Evolutionary conservation across 1,284 basidiomycete species (phyloP).

Genomic region (Rhodotorula sp.): DNA sequence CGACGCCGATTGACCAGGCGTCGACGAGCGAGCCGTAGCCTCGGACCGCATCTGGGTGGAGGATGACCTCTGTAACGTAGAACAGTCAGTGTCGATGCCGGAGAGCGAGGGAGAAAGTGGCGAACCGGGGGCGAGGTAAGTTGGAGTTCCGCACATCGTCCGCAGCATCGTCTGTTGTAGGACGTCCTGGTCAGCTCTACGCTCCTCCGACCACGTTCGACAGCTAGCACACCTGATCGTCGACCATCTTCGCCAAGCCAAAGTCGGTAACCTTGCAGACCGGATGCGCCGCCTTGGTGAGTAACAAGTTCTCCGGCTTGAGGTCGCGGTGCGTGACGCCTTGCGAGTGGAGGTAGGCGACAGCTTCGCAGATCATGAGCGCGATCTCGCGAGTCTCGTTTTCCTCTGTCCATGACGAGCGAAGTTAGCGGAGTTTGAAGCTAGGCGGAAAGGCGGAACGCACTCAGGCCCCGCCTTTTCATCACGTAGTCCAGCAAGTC

Average conservation of each 20-base stretch:
- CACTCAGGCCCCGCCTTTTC: slow-evolving; percentile 33
- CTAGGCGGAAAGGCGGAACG: slow-evolving; percentile 29
- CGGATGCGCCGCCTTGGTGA: slow-evolving; percentile 64
- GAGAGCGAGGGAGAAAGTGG: not conserved
- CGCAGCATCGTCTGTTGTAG: slow-evolving; percentile 46
- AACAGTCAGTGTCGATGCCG: not conserved
- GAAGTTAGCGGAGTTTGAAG: not conserved
- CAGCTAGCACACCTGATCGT: slow-evolving; percentile 50
- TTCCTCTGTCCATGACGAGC: slow-evolving; percentile 55
- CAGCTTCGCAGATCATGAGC: slow-evolving; percentile 68
- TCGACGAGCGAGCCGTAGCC: slow-evolving; percentile 83
- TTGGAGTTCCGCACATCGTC: slow-evolving; percentile 83
- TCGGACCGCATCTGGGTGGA: slow-evolving; percentile 58
- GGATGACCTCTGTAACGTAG: slow-evolving; percentile 64
- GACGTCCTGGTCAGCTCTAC: not conserved
- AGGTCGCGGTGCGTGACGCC: slow-evolving; percentile 85
- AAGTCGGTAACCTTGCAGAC: slow-evolving; percentile 84
- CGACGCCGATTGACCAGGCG: slow-evolving; percentile 89
- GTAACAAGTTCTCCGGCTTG: slow-evolving; percentile 83
- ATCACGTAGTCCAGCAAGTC: slow-evolving; percentile 62
- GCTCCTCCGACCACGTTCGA: too few species aligned
- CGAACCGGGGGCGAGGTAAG: slow-evolving; percentile 66
- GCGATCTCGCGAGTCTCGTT: slow-evolving; percentile 61
- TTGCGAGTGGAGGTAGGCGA: slow-evolving; percentile 64
- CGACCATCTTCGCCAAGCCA: slow-evolving; percentile 83